Evolutionary conservation across 2,329 filamentous ascomycete genomes (phyloP), one percentile per base, ranked within the genome.

Genomic region (Calycina marina): DNA sequence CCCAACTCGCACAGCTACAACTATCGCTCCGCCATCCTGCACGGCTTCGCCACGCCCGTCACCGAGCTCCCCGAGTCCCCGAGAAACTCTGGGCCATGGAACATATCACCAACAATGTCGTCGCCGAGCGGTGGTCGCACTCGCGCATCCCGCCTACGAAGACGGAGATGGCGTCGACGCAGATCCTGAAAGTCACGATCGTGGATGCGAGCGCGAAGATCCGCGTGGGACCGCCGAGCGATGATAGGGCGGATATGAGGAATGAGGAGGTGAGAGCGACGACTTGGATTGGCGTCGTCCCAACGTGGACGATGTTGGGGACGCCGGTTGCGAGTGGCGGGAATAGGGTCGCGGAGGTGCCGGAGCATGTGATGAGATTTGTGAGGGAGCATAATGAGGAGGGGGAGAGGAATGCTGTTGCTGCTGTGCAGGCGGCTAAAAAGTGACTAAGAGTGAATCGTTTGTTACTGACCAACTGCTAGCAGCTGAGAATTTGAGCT

Each of bases 1-100:
- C 79, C 83, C 9, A 80, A 82, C 59, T 71, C 69, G 37, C 82
- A 92, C 61, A 81, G 71, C 58, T 86, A 83, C 62, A 88, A 92
- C 61, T 93, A 90, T 59, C 80, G 83, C 40, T 83, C 76, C 24
- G 44, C 40, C 10, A 39, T 32, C 6, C 62, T 90, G 9, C 84
- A 88, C 48, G 85, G 84, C 1, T 69, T 75, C 51, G 84, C 77
- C 1, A 62, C 56, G 6, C 55, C 77, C 2, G 79, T 93, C 5
- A 68, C 70, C 2, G 70, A 78, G n/a, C n/a, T n/a, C n/a, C n/a
- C n/a, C 38, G 53, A 57, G 0, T 68, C n/a, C n/a, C 65, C 3
- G 84, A 93, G 59, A 81, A 81, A 50, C 51, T 81, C 4, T 90
- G 70, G 58, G 83, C 82, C 5, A 78, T 93, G 72, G 59, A 75